phyloP scores from a whole-genome alignment of 352 stramenopile species.

The Peronosclerospora sorghi region DNA sequence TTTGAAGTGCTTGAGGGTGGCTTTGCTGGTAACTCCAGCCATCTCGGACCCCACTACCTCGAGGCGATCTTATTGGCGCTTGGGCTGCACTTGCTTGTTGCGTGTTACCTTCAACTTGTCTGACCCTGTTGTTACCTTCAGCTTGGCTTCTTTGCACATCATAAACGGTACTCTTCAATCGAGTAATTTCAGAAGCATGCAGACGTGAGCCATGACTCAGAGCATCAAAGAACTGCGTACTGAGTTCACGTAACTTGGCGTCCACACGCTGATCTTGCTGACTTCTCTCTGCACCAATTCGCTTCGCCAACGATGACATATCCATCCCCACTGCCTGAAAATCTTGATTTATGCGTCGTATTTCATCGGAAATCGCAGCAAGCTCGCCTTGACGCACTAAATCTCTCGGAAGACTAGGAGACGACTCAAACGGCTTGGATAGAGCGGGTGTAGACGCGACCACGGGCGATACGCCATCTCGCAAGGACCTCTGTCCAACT shows the following conservation, averaged over 20 bases:
- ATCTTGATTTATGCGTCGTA: too few relatives aligned
- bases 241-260: conserved; percentile 21
- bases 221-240: conserved; percentile 31
- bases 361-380: conserved; percentile 8
- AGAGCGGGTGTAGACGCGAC: too few relatives aligned
- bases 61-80: too few relatives aligned
- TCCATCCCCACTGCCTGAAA: conserved; percentile 22
- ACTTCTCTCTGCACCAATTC: conserved; percentile 7
- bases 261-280: conserved; percentile 23
- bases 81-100: too few relatives aligned
- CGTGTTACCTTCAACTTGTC: conserved; percentile 20
- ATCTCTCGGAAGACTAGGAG: conserved; percentile 3
- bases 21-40: too few relatives aligned
- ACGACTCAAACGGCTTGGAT: too few relatives aligned
- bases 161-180: too few relatives aligned
- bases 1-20: not conserved
- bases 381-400: conserved; percentile 12
- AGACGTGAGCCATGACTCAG: conserved; percentile 30
- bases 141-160: conserved; percentile 32
- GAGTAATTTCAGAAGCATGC: too few relatives aligned
- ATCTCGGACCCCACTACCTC: conserved; percentile 5
- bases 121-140: conserved; percentile 21
- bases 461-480: too few relatives aligned
- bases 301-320: conserved; percentile 20
- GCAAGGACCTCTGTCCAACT: too few relatives aligned